A percentile compares a stretch with the other conserved stretches of the same genome.
phyloP scores from a whole-genome alignment of 257 asterid genomes.

The Eucommia ulmoides region DNA sequence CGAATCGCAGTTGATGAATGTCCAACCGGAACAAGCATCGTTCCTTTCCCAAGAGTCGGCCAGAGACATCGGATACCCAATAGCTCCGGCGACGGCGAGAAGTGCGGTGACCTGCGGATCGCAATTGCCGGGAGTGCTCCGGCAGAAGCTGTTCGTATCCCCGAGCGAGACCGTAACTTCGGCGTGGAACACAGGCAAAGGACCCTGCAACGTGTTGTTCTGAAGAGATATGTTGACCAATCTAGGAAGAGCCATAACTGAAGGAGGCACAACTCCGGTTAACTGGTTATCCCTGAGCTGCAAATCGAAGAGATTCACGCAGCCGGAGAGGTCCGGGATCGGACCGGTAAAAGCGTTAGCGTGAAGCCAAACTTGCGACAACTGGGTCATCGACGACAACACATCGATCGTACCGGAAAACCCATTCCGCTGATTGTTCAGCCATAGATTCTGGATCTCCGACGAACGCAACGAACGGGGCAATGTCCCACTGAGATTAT shows the following conservation, averaged over 20 bases:
- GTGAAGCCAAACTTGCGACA: constrained; percentile 74
- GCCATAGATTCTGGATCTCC: constrained; percentile 61
- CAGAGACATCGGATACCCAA: constrained; percentile 55
- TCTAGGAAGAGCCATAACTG: constrained; percentile 35
- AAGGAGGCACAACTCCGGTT: constrained; percentile 59
- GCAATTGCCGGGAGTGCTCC: constrained; percentile 51
- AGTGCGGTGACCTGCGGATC: constrained; percentile 74
- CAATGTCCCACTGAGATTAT: constrained; percentile 52
- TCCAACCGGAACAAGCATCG: constrained; percentile 57
- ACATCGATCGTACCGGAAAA: constrained; percentile 58
- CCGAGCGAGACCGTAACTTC: constrained; percentile 19
- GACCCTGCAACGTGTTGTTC: constrained; percentile 76
- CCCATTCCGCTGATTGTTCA: constrained; percentile 51
- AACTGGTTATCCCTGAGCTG: constrained; percentile 72
- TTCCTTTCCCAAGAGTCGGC: constrained; percentile 84
- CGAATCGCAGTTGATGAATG: constrained; percentile 51
- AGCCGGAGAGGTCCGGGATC: constrained; percentile 71
- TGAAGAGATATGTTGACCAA: constrained; percentile 45
- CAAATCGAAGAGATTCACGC: constrained; percentile 52
- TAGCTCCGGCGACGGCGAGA: constrained; percentile 61
- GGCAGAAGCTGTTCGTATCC: constrained; percentile 56
- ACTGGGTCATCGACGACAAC: constrained; percentile 49
- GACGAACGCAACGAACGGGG: constrained; percentile 59
- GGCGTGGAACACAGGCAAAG: constrained; percentile 34
- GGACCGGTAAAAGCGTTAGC: constrained; percentile 60